Evolutionary conservation across 441 rosid species (phyloP), one percentile per base, ranked within the genome.

Genomic region (Cnidoscolus chayamansa): DNA sequence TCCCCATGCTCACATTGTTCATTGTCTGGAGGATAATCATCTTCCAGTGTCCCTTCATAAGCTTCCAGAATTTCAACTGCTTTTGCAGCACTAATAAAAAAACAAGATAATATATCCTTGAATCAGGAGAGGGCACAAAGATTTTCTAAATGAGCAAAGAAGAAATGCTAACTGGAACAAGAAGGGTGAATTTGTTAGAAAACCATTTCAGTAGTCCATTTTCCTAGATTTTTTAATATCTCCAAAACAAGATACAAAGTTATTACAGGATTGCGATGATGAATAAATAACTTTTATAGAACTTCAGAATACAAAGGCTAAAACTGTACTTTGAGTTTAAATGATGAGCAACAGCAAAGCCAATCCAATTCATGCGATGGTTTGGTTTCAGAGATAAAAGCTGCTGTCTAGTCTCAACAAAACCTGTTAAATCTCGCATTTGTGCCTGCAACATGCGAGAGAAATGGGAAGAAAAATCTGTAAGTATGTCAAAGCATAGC

Each of bases 331-430:
- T 88, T 43, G 87, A 79, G 79, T 93, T 88, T 77, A 96, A 83
- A 87, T 96, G 99, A 69, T 96, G 97, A 78, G 99, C 86, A 81
- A 96, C 99, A 30, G 98, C 94, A 89, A 96, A 96, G 67, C 99
- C 99, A 79, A 96, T 96, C 99, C 99, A 96, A 77, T 96, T 96
- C 98, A 93, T 90, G 71, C 98, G 97, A 71, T 92, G 99, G 85
- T 92, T 96, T 75, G 99, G 97, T 80, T 96, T 96, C 81, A 96
- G 76, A 72, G 93, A 87, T 79, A 96, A 83, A 72, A 96, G 98
- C 82, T 88, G 94, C 64, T 90, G 99, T 78, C 99, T 90, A 70
- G 99, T 96, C 87, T 93, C 96, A 74, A 96, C 98, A 84, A 96
- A 96, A 60, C 98, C 98, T 7, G 90, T 72, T 86, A 93, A 85